Percentiles rank a stretch among this genome's conserved stretches.
Conservation (phyloP, 257 asterid genomes). For the Jacaranda mimosifolia region DNA sequence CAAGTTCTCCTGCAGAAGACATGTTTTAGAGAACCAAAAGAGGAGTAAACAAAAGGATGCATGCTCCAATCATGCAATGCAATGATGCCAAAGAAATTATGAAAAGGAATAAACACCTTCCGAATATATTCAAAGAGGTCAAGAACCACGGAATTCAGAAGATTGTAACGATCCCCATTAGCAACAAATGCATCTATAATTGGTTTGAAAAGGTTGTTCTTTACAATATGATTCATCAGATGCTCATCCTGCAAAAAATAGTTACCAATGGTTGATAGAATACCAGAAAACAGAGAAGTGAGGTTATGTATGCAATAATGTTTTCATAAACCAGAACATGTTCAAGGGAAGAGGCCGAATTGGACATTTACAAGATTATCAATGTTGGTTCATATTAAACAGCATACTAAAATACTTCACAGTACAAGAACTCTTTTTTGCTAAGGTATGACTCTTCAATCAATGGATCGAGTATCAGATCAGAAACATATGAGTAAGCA, state of each 20-base stretch:
- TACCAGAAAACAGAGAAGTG: constrained; percentile 3
- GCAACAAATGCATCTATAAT: constrained; percentile 84
- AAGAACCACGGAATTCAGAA: constrained; percentile 91
- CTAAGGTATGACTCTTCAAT: constrained; percentile 3
- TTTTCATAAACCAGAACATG: not conserved
- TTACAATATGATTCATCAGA: constrained; percentile 79
- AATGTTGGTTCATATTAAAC: not conserved
- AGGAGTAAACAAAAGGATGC: not conserved
- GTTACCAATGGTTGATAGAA: constrained; percentile 6
- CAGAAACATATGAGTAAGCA: constrained; percentile 5
- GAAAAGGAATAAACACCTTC: constrained; percentile 62
- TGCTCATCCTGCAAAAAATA: constrained; percentile 89
- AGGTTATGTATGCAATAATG: not conserved
- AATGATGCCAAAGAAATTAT: constrained; percentile 18
- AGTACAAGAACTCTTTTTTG: not conserved
- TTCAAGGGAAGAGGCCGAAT: constrained; percentile 13
- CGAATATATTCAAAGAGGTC: constrained; percentile 87
- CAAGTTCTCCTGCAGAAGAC: constrained; percentile 80
- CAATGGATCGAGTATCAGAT: constrained; percentile 2
- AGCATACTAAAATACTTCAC: constrained; percentile 24
- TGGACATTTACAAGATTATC: not conserved
- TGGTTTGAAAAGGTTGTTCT: constrained; percentile 83
- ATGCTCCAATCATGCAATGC: constrained; percentile 28
- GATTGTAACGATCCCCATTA: constrained; percentile 93
- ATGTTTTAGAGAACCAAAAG: constrained; percentile 23